phyloP scores from a whole-genome alignment of 768 basidiomycete genomes.

The Amanita subjunquillea region DNA sequence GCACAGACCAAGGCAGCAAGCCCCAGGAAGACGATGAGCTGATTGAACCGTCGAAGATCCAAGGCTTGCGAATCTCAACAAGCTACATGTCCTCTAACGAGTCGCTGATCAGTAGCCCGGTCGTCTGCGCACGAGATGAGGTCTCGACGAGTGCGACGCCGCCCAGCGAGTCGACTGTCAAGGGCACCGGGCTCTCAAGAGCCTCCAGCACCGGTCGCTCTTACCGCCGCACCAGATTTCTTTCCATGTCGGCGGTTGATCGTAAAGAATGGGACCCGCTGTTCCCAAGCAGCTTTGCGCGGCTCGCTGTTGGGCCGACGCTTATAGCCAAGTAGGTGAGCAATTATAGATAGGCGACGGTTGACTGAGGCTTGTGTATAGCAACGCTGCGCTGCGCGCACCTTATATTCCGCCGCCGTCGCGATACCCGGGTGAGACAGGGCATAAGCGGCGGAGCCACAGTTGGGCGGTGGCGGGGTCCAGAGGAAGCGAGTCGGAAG shows the following conservation, averaged over 20 bases:
- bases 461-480: neutral
- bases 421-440: neutral
- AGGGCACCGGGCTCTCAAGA: neutral
- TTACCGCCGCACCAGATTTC: neutral
- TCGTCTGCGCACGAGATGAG: constrained; percentile 8
- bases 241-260: constrained; percentile 2
- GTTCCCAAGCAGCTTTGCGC: constrained; percentile 76
- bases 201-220: neutral
- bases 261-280: constrained; percentile 31
- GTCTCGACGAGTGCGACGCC: neutral
- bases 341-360: neutral
- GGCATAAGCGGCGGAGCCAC: constrained; percentile 1
- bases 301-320: constrained; percentile 55
- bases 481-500: neutral
- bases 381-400: neutral
- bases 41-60: constrained; percentile 33
- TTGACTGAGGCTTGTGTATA: neutral
- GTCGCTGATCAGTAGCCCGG: constrained; percentile 13
- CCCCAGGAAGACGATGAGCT: constrained; percentile 14
- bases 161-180: neutral
- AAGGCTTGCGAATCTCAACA: constrained; percentile 49
- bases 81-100: constrained; percentile 19
- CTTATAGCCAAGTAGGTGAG: constrained; percentile 34
- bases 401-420: neutral
- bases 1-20: constrained; percentile 8